Percentiles rank a stretch among this genome's conserved stretches.
These are phyloP conservation scores for Keqinozyma sinolaborantium DNA, from an alignment of 1,139 yeast genomes.

Conservation along the genomic window DNA sequence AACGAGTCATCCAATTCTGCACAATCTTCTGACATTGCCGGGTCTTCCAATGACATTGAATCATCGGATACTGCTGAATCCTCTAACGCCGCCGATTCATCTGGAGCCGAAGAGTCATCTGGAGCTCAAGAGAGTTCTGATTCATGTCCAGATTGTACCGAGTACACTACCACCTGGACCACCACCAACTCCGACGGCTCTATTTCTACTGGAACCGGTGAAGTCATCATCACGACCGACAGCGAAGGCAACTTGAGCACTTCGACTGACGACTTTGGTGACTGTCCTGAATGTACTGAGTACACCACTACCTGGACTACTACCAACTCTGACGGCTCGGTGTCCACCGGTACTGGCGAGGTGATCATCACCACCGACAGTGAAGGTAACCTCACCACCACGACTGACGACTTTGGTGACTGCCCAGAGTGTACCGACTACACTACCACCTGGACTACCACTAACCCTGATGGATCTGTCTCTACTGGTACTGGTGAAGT, in stretches of 20 bases:
- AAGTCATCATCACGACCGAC: constrained; percentile 3
- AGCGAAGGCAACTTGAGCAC: constrained; percentile 5
- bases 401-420: too few species aligned
- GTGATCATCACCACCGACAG: background rate
- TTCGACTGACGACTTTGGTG: constrained; percentile 13
- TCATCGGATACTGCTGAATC: too few species aligned
- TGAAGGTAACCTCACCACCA: constrained; percentile 6
- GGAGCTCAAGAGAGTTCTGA: too few species aligned
- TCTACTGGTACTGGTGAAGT: too few species aligned
- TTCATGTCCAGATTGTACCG: constrained; percentile 9
- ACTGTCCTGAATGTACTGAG: too few species aligned
- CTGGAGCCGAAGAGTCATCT: too few species aligned
- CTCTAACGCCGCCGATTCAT: too few species aligned
- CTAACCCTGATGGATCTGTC: too few species aligned
- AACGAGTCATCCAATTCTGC: constrained; percentile 1
- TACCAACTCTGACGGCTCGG: background rate
- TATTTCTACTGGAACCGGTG: constrained; percentile 2
- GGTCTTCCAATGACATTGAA: too few species aligned
- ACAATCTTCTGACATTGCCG: too few species aligned
- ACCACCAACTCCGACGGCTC: constrained; percentile 2
- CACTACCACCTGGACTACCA: too few species aligned
- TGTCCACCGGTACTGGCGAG: constrained; percentile 2
- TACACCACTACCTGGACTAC: constrained; percentile 2
- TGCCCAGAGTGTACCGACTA: too few species aligned
- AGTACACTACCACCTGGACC: constrained; percentile 13